Evolutionary conservation across 148 eudicot species (phyloP).

Genomic region (Vaccinium darrowii): DNA sequence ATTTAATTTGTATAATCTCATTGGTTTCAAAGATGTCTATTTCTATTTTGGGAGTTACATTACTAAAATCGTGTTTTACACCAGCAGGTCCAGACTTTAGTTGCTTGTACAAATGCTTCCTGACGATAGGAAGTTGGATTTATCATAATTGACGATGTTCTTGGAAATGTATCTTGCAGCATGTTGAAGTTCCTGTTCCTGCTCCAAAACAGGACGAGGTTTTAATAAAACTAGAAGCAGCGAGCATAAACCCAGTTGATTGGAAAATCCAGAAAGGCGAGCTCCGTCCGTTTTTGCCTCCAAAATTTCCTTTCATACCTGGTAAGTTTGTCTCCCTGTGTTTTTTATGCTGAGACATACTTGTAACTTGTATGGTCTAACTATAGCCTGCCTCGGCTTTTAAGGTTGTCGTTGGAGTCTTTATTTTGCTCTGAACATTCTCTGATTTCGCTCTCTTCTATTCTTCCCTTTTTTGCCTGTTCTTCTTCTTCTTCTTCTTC

Average conservation of each 20-base stretch:
- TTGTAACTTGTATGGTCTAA: not conserved
- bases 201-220: slow-evolving; percentile 60
- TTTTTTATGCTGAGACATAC: not conserved
- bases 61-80: not conserved
- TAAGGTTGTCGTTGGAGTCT: not conserved
- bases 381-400: not conserved
- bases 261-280: slow-evolving; percentile 67
- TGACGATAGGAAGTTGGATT: not conserved
- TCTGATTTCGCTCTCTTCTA: not conserved
- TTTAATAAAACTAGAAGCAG: slow-evolving; percentile 72
- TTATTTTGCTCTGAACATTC: not conserved
- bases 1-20: not conserved
- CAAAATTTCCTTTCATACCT: slow-evolving; percentile 66
- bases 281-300: slow-evolving; percentile 54
- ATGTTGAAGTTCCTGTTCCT: slow-evolving; percentile 73
- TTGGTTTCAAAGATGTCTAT: not conserved
- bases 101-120: not conserved
- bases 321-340: slow-evolving; percentile 25
- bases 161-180: slow-evolving; percentile 42
- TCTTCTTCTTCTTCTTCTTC: too few relatives aligned
- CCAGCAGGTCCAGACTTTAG: not conserved
- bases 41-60: too few relatives aligned
- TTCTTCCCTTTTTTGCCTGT: not conserved
- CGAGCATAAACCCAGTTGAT: slow-evolving; percentile 69
- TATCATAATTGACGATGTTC: not conserved